These are phyloP conservation scores for Anthracocystis panici-leucophaei DNA, from an alignment of 1,284 basidiomycete species.

Conservation along the genomic window DNA sequence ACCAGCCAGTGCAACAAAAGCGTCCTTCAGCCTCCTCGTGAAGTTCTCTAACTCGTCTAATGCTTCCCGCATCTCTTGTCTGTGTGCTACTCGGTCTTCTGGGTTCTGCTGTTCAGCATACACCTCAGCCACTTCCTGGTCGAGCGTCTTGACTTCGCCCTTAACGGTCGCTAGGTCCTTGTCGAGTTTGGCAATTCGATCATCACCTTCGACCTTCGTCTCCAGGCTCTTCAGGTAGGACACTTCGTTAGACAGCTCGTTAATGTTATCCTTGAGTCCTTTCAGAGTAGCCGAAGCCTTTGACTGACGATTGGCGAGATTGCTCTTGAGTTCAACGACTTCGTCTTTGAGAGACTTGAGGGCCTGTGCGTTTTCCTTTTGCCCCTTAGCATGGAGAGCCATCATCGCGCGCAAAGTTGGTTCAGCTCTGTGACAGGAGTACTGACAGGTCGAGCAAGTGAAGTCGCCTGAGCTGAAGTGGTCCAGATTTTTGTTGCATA, in stretches of 20 bases:
- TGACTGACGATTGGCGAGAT: constrained; percentile 7
- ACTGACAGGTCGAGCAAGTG: constrained; percentile 12
- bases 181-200: not conserved
- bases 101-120: not conserved
- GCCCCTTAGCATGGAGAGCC: not conserved
- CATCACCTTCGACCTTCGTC: constrained; percentile 5
- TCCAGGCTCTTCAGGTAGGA: no score
- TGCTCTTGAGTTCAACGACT: constrained; percentile 10
- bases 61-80: constrained; percentile 2
- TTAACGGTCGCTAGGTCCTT: not conserved
- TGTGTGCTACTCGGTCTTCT: not conserved
- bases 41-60: constrained; percentile 1
- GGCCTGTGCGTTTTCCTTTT: constrained; percentile 4
- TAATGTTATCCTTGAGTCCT: constrained; percentile 10
- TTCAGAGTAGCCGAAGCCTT: constrained; percentile 10
- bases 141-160: not conserved
- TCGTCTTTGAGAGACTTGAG: constrained; percentile 14
- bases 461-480: constrained; percentile 6
- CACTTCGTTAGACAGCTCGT: not conserved
- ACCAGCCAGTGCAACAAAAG: constrained; percentile 7
- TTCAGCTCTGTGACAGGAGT: constrained; percentile 12
- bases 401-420: constrained; percentile 5
- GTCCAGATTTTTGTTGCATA: constrained; percentile 12
- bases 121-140: constrained; percentile 4
- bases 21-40: constrained; percentile 5